Conservation (phyloP, 164 flowering plant species). For the Nymphaea colorata region DNA sequence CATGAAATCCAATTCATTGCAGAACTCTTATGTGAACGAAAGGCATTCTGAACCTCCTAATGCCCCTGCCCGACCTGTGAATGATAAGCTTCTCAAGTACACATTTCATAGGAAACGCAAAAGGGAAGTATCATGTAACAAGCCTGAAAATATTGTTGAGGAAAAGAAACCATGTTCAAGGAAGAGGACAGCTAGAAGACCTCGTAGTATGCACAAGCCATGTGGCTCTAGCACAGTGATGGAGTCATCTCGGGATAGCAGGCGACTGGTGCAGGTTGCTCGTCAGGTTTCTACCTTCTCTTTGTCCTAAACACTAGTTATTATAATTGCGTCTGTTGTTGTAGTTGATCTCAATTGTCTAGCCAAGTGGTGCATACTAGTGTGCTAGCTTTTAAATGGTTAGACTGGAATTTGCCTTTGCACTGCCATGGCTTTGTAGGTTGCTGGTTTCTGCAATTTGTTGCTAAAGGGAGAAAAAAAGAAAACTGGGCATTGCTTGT, state of each 20-base stretch:
- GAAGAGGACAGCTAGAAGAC: conserved; percentile 6
- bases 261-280: conserved; percentile 69
- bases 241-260: conserved; percentile 54
- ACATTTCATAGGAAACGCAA: conserved; percentile 80
- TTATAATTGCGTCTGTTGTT: no score
- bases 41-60: conserved; percentile 8
- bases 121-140: conserved; percentile 35
- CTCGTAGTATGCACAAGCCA: conserved; percentile 18
- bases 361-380: no score
- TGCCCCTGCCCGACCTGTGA: conserved; percentile 14
- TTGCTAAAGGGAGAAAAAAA: no score
- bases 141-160: conserved; percentile 21
- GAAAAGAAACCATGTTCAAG: conserved; percentile 22
- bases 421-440: no score
- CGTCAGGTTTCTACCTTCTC: conserved; percentile 44
- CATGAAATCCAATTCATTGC: no score
- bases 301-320: no score
- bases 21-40: no score
- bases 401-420: no score
- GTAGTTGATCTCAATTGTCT: no score
- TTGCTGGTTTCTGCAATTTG: no score
- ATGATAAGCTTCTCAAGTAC: conserved; percentile 46
- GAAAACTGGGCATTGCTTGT: no score
- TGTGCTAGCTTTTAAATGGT: no score
- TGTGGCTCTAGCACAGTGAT: conserved; percentile 18